Evolutionary conservation across 1,284 basidiomycete genomes (phyloP), one percentile per base, ranked within the genome.

Genomic region (Meira nashicola): DNA sequence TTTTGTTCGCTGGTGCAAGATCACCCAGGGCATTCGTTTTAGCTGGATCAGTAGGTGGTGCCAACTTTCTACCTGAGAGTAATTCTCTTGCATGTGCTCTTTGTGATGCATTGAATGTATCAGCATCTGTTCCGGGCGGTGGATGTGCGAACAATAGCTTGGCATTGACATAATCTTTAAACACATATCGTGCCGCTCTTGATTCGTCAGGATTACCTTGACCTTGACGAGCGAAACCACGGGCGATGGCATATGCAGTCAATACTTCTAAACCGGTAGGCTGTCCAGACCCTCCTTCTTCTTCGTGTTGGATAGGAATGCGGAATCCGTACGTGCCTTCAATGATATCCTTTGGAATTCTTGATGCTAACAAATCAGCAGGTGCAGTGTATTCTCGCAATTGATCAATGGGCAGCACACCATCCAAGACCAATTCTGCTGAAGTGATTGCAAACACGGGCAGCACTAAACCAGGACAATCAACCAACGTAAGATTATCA

Each of bases 161-260:
- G 39, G 90, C 95, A 70, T 90, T 93, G 64, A 98, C 92, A 73
- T 96, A 98, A 81, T 99, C 95, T 80, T 99, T 99, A 58, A 99
- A 84, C 57, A 99, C 84, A 75, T 89, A 89, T 60, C 95, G 86
- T 12, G 94, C 90, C 0, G 94, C 87, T 55, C 92, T 87, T 21
- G 93, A 91, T 78, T 96, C 93, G 77, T 99, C 95, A 1, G 95
- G 93, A 79, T 94, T 95, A 54, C 95, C 95, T 80, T 94, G 91
- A 0, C 94, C 92, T 10, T 93, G 86, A 50, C 94, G 86, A 68
- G 88, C 89, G 79, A 89, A 94, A 25, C 95, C 95, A 70, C 94
- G 83, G n/a, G 63, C 75, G 3, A 75, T 64, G 23, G 93, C 92
- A 83, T 95, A 94, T 3, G 91, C 83, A 25, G 89, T 84, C 21